Base-by-base conservation (phyloP, 306 rosid species). In the Ormosia semicastrata region DNA sequence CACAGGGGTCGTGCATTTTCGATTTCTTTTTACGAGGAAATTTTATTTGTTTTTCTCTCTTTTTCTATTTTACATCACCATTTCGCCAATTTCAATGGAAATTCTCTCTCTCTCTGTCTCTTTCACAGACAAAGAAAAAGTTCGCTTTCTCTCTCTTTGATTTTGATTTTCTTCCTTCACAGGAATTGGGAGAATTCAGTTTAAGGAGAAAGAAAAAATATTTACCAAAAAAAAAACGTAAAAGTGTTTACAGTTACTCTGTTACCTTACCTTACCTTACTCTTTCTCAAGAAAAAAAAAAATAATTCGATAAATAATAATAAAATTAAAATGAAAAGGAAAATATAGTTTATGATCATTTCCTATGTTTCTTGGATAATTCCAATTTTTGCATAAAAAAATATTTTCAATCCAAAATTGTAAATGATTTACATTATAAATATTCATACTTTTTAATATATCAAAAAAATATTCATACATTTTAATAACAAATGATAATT, bases 61-160 rank as follows among this genome's bases (percentile, higher is more conserved):
- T 40, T 24, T 62, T 70, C 53, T 53, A n/a, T 40, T 50, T 39
- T 68, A 40, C 84, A 33, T 49, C 40, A 60, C 65, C 43, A 67
- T 82, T 76, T 77, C 69, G 47, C 81, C 18, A 24, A 85, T 53
- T 60, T 59, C 76, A 54, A 80, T 0, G 62, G 56, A 75, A 77
- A 54, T 36, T 77, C 58, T 30, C 43, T 53, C 60, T 49, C 69
- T 46, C 24, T 32, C 59, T 43, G 18, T 30, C 32, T 83, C 4
- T 37, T 66, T 3, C 67, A 29, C 69, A 57, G 34, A 12, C 53
- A 47, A 34, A 60, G 64, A 49, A 69, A 39, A 62, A 8, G 15
- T 15, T 49, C 8, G 12, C 58, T 68, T 76, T 83, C 69, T 77
- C 74, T 83, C 69, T 80, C 73, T 60, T 66, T 36, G 52, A 74